Evolutionary conservation across 345 rosid species (phyloP), one percentile per base, ranked within the genome.

Genomic region (Sonneratia alba): DNA sequence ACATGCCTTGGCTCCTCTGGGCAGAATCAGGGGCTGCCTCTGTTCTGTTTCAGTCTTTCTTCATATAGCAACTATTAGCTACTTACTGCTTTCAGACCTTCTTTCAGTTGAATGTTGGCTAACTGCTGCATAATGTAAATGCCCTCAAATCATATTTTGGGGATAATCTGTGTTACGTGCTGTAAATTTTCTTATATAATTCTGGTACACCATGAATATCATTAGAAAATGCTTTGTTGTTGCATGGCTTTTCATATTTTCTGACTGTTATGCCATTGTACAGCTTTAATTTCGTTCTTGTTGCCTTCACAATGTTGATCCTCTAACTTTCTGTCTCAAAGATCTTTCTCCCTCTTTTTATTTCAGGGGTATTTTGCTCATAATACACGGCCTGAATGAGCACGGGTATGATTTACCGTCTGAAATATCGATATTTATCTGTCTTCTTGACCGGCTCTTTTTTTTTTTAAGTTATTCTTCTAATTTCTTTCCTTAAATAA

Each of bases 331-430:
- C 34, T 12, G 21, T 72, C 64, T 22, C 18, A 27, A 72, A 36
- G 16, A 8, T 40, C 11, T 51, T 18, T 64, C 1, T 18, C 32
- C 37, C 64, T 66, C 45, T 42, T 42, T 43, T 49, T 36, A 8
- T 51, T 83, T 15, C 87, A 95, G 99, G 86, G 97, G 91, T 36
- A 92, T 95, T 74, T 77, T 95, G 84, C 78, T 92, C 70, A 89
- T 95, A 27, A 85, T 95, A 36, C 99, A 95, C 32, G 99, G 99
- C 72, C 82, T 95, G 55, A 95, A 95, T 70, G 99, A 95, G 81
- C 99, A 95, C 81, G 84, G 98, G 99, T 95, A 87, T 80, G 14
- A 69, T 62, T 68, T 8, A 18, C 27, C 3, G 10, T 64, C 47
- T 72, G 10, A 12, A 0, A 56, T 27, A 5, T 56, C 0, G 21